These are phyloP conservation scores for Puccinia coronata DNA, from an alignment of 1,284 basidiomycete genomes.

Conservation along the genomic window DNA sequence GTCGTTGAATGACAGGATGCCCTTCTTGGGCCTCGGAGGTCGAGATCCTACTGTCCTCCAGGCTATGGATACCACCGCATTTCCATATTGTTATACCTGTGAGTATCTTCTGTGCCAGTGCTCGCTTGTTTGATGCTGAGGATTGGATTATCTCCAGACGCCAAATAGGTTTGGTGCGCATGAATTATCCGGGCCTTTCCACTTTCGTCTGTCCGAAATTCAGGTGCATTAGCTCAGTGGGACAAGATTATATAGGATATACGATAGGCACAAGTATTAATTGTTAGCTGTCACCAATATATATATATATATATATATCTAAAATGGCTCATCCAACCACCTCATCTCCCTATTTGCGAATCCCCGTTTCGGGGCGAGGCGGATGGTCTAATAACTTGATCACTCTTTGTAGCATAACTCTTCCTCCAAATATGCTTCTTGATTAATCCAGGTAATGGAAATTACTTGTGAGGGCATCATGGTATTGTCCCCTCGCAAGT, in stretches of 20 bases:
- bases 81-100: conserved; percentile 48
- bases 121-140: neutral
- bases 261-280: neutral
- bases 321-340: neutral
- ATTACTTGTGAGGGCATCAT: neutral
- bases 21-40: conserved; percentile 28
- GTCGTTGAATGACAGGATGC: conserved; percentile 25
- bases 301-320: neutral
- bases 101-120: neutral
- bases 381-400: neutral
- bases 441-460: neutral
- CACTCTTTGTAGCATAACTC: neutral
- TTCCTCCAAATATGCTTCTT: neutral
- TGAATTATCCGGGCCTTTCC: neutral
- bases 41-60: conserved; percentile 11
- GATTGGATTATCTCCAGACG: conserved; percentile 7
- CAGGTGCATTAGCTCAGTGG: neutral
- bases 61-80: conserved; percentile 38
- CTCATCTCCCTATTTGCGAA: neutral
- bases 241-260: neutral
- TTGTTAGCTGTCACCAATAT: too few species aligned
- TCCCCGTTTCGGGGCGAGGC: neutral
- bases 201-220: too few species aligned
- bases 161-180: neutral
- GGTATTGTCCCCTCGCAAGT: neutral